Base-by-base conservation (phyloP, 2,329 filamentous ascomycete species). In the Lasiodiplodia theobromae region DNA sequence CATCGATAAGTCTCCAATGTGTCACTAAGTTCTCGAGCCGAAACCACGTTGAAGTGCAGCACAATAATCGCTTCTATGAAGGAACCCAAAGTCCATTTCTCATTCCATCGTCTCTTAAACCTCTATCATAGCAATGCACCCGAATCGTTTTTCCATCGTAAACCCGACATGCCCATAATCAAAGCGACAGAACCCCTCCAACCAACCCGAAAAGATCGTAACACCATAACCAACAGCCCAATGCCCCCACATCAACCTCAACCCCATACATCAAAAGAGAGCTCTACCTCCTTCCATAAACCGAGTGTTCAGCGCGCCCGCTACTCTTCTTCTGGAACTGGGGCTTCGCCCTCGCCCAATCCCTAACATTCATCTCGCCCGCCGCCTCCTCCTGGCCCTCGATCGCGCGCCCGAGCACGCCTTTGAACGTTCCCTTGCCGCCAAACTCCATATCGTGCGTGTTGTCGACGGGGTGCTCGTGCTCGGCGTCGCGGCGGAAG, bases 401-500 rank as follows among this genome's bases (percentile, higher is more conserved):
- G 72, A 71, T 60, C 70, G 74, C 34, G 10, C 51, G 49, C 10
- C 66, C 66, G 8, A 62, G 57, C 14, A 62, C 57, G 23, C 66
- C 66, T 49, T 68, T 62, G 56, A 68, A 68, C 5, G 49, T 23
- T 6, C 25, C 54, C 23, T 16, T 51, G 11, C 25, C 54, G 34
- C 28, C 47, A 18, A 68, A 68, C 8, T 56, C 57, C n/a, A 53
- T 31, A 7, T 58, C 51, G 7, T 68, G 56, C 12, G 58, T 53
- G 21, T 64, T 53, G 21, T 64, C 58, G 40, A 68, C 58, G 38
- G 58, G 49, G 21, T 64, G 58, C 56, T 83, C 81, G 47, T 79
- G 77, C 72, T 89, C 87, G 0, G 86, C 87, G 74, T 93, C 90
- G 37, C 89, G 89, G 71, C 88, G 89, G 83, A 99, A 99, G 68